Base-by-base conservation (phyloP, 2,329 filamentous ascomycete species). In the Escovopsis sp. region DNA sequence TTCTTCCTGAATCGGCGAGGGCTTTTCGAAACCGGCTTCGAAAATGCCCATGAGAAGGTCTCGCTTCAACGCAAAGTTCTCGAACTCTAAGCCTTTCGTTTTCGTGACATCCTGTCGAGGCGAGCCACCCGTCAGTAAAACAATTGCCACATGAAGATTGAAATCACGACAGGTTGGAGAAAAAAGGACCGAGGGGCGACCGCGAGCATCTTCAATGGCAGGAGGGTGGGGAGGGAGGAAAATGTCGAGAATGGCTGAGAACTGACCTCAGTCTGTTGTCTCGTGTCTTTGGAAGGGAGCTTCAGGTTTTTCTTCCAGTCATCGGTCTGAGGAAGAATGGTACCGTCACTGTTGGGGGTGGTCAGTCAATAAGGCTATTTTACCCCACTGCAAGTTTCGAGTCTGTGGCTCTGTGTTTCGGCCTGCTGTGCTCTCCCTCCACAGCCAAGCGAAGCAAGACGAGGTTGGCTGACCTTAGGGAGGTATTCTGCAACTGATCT, bases 31-130 rank as follows among this genome's bases (percentile, higher is more conserved):
- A 48, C 91, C 91, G 52, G 91, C 91, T 68, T 98, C 91, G 63
- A 96, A 98, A 51, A 98, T 96, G 48, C 91, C 91, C 89, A 96
- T 98, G 67, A 98, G 77, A 47, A 98, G 70, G 59, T 94, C 85
- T 59, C 91, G 76, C 70, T 94, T 94, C 53, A 98, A 81, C 51
- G 83, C 84, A 60, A 98, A 95, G 52, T 96, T 85, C 64, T 98
- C 93, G 57, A 95, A 98, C 53, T 98, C 91, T 47, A 98, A 72
- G 46, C 91, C 91, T 68, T 95, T 96, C 29, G 89, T 98, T 55
- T 87, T 88, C 44, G 89, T 96, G 47, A 98, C 93, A 83, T 98
- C 91, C 84, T 94, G 48, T 2, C 45, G 34, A 35, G 11, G 11
- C 27, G 27, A 30, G 27, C 8, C 8, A 30, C 9, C 27, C 8